phyloP scores from a whole-genome alignment of 768 basidiomycete species.

The Hygrocybe punicea region DNA sequence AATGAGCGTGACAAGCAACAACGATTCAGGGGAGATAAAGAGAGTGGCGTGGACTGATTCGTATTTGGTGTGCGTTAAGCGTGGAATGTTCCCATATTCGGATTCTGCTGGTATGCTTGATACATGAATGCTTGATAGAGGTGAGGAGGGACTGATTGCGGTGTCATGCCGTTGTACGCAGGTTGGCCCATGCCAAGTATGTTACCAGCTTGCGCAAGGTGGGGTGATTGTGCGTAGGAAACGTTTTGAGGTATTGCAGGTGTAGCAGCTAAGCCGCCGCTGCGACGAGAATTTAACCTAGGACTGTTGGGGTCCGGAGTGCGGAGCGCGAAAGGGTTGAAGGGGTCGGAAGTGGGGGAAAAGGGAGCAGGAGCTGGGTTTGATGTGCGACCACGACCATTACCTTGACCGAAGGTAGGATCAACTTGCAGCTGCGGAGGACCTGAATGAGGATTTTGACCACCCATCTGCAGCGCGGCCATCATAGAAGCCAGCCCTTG shows the following conservation, averaged over 20 bases:
- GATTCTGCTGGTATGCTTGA: conserved; percentile 75
- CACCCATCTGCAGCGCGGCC: conserved; percentile 88
- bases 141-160: conserved; percentile 60
- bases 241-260: conserved; percentile 37
- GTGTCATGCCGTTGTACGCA: conserved; percentile 58
- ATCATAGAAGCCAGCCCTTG: conserved; percentile 89
- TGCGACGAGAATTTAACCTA: conserved; percentile 51
- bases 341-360: conserved; percentile 45
- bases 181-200: conserved; percentile 65
- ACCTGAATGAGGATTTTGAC: conserved; percentile 78
- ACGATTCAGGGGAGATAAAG: neutral
- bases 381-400: conserved; percentile 36
- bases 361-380: conserved; percentile 36
- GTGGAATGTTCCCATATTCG: conserved; percentile 77
- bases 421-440: conserved; percentile 73
- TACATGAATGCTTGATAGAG: conserved; percentile 83
- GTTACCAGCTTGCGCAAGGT: conserved; percentile 51
- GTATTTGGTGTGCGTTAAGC: conserved; percentile 41
- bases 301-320: conserved; percentile 46
- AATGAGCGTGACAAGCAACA: neutral
- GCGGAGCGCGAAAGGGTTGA: conserved; percentile 50
- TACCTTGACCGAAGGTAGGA: conserved; percentile 49
- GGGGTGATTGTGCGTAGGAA: conserved; percentile 59
- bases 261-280: conserved; percentile 47
- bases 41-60: conserved; percentile 14